phyloP scores from a whole-genome alignment of 2,329 filamentous ascomycete species.

The Sporothrix mexicana region DNA sequence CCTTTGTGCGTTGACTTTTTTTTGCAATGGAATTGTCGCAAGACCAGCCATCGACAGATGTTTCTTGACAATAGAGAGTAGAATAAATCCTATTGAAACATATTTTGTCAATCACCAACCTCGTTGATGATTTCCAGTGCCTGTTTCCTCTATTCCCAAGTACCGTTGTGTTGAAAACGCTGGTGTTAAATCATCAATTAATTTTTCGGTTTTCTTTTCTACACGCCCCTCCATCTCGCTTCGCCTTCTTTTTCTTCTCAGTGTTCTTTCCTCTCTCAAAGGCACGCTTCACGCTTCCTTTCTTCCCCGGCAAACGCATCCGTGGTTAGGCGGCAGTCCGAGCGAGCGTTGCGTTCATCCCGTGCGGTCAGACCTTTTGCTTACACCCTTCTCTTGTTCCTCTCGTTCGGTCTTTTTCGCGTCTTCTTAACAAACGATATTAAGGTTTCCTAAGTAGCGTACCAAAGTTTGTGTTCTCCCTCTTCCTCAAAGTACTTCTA shows the following conservation, averaged over 20 bases:
- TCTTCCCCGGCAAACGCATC: constrained; percentile 28
- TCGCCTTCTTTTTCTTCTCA: constrained; percentile 16
- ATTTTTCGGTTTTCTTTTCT: background rate
- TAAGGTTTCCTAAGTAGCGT: background rate
- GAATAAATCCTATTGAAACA: background rate
- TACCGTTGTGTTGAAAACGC: background rate
- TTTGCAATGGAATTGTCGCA: too few species aligned
- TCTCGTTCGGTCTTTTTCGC: constrained; percentile 4
- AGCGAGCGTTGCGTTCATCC: constrained; percentile 28
- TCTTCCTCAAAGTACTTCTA: background rate
- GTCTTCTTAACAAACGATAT: background rate
- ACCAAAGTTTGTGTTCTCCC: background rate
- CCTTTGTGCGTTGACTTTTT: too few species aligned
- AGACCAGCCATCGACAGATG: background rate
- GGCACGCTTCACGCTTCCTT: background rate
- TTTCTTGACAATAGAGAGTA: background rate
- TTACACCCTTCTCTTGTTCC: background rate
- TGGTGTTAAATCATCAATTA: background rate
- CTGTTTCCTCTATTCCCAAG: too few species aligned
- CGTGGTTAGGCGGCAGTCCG: constrained; percentile 29
- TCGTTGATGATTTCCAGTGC: background rate
- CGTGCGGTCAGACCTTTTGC: constrained; percentile 28
- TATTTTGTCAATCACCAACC: constrained; percentile 7
- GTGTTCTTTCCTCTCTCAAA: background rate
- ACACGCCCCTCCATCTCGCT: constrained; percentile 14